Evolutionary conservation across 202 grass and related monocot species (phyloP).

Genomic region (Panicum virgatum): DNA sequence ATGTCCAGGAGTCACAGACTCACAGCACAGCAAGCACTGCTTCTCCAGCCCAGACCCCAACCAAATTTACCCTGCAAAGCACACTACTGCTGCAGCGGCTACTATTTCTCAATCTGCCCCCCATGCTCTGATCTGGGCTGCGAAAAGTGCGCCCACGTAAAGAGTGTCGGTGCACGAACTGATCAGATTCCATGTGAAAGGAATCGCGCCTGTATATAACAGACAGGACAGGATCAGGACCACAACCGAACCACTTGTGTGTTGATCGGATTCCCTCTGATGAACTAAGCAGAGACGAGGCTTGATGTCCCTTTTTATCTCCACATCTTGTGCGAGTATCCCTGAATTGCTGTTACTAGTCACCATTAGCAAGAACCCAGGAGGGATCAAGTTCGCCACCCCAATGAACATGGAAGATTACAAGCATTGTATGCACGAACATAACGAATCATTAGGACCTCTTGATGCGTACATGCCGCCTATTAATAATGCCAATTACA

Average conservation of each 20-base stretch:
- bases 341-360: too few relatives aligned
- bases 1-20: neutral
- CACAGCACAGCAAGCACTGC: neutral
- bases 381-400: too few relatives aligned
- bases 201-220: neutral
- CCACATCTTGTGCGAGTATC: neutral
- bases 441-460: constrained; percentile 22
- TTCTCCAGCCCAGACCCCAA: neutral
- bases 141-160: neutral
- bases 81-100: neutral
- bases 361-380: neutral
- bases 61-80: neutral
- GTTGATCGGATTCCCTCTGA: neutral
- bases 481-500: constrained; percentile 31
- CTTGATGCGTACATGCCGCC: constrained; percentile 6
- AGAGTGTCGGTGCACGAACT: constrained; percentile 17
- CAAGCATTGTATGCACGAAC: neutral
- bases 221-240: neutral
- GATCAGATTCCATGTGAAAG: constrained; percentile 1
- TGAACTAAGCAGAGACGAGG: too few relatives aligned
- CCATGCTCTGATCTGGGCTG: neutral
- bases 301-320: too few relatives aligned
- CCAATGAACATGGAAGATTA: neutral
- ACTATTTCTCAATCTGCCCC: neutral
- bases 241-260: neutral